These are phyloP conservation scores for Mercurialis annua DNA, from an alignment of 345 rosid genomes.

Conservation along the genomic window DNA sequence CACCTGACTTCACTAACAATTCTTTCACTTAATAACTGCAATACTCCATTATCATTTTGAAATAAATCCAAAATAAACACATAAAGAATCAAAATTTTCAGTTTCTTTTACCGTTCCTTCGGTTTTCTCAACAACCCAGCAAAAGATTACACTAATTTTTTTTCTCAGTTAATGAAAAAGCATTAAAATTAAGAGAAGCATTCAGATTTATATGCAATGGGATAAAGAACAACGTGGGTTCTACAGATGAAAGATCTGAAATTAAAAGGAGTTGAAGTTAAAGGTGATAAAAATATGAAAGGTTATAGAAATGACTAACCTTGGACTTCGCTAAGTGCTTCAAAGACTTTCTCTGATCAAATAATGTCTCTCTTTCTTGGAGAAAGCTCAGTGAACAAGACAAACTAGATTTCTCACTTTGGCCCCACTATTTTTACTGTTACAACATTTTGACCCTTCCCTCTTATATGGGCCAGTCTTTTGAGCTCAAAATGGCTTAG, in stretches of 20 bases:
- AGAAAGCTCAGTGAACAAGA: neutral
- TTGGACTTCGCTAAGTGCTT: constrained; percentile 33
- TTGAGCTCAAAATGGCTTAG: too few species aligned
- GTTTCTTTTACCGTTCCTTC: constrained; percentile 1
- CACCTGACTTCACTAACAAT: neutral
- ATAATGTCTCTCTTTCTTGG: constrained; percentile 2
- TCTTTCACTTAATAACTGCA: neutral
- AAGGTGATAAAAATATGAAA: constrained; percentile 13
- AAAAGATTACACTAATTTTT: neutral
- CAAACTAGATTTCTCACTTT: neutral
- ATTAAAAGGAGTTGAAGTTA: neutral
- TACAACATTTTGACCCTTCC: neutral
- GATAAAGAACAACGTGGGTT: neutral
- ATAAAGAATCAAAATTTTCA: neutral
- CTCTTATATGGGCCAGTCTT: too few species aligned
- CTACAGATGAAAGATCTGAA: constrained; percentile 16
- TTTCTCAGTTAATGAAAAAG: neutral
- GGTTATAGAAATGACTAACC: constrained; percentile 36
- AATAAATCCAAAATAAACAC: neutral
- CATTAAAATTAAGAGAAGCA: neutral
- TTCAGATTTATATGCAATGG: constrained; percentile 1
- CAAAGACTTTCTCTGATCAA: constrained; percentile 14
- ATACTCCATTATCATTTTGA: neutral
- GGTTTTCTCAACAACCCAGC: constrained; percentile 18
- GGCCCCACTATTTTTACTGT: neutral